Base-by-base conservation (phyloP, 1,284 basidiomycete genomes). In the Trichosporon faecale region DNA sequence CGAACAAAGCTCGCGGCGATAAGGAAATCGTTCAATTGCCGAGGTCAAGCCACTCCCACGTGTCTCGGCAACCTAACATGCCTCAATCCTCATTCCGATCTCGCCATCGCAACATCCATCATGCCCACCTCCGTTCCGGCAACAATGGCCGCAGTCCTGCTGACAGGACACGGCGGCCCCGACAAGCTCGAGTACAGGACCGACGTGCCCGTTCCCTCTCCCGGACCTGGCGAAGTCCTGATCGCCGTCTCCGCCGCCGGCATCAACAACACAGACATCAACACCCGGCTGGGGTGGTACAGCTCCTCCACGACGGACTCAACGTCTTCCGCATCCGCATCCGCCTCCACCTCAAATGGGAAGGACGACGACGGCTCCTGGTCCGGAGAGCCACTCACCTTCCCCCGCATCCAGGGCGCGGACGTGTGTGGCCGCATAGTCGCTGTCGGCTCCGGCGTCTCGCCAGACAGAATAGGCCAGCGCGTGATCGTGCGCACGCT, bases 211-310 rank as follows among this genome's bases (percentile, higher is more conserved):
- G 66, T 67, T 2, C 66, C 66, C 25, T 23, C 16, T 9, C 66
- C 66, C 0, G 12, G 60, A 0, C 7, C 9, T 1, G 66, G 57
- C 44, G 66, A 67, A 31, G 66, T 67, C 8, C 60, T 67, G 14
- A 67, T 67, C 29, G 21, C 25, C 16, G 66, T 67, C 27, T 55
- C 27, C 9, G 66, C 66, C 14, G 66, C 66, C 16, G 66, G 60
- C 40, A 23, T 67, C 23, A 67, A 67, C 60, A 67, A 67, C 44
- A 67, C 66, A 6, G 66, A 67, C 66, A 67, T 67, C 66, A 67
- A 67, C 66, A 67, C 66, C n/a, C 60, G 66, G 14, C 66, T 67
- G 29, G 66, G 66, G n/a, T 67, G 66, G 66, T 67, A 67, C 66
- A 64, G 60, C 60, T 46, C 63, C 14, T 46, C 40, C 60, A 44